A percentile compares a stretch with the other conserved stretches of the same genome.
phyloP scores from a whole-genome alignment of 2,329 filamentous ascomycete genomes.

The Ampelomyces quisqualis region DNA sequence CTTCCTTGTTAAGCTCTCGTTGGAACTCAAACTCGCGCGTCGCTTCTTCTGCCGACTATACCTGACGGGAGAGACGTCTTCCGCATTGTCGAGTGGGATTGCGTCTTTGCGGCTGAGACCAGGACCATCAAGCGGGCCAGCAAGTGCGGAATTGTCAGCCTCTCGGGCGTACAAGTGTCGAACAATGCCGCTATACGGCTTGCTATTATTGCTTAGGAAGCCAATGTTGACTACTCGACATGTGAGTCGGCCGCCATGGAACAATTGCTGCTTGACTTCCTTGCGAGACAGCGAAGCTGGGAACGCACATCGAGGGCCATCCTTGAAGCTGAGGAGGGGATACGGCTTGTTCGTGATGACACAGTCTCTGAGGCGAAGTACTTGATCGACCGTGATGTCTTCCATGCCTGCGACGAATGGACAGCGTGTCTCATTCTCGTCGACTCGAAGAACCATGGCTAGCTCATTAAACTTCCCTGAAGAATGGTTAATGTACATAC shows the following conservation, averaged over 20 bases:
- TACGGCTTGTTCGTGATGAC: conserved; percentile 4
- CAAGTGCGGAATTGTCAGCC: background rate
- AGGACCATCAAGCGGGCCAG: background rate
- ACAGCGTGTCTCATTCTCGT: conserved; percentile 1
- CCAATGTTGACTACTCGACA: conserved; percentile 4
- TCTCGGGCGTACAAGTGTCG: conserved; percentile 7
- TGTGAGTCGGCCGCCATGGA: conserved; percentile 1
- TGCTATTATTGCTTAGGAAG: background rate
- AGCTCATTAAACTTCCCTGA: conserved; percentile 8
- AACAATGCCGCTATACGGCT: conserved; percentile 7
- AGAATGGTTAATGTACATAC: conserved; percentile 7
- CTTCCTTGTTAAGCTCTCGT: conserved; percentile 3
- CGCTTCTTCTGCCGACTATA: background rate
- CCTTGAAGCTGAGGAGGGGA: conserved; percentile 1
- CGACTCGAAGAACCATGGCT: conserved; percentile 2
- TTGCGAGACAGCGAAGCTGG: conserved; percentile 1
- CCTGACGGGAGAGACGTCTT: background rate
- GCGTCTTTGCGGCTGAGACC: background rate
- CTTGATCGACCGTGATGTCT: conserved; percentile 1
- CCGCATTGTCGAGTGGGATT: background rate
- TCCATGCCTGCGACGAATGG: conserved; percentile 4
- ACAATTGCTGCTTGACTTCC: conserved; percentile 4
- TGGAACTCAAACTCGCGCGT: background rate
- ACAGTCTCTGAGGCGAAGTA: background rate
- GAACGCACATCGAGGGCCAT: background rate